Evolutionary conservation across 2,329 filamentous ascomycete genomes (phyloP).

Genomic region (Sphaerulina musiva): DNA sequence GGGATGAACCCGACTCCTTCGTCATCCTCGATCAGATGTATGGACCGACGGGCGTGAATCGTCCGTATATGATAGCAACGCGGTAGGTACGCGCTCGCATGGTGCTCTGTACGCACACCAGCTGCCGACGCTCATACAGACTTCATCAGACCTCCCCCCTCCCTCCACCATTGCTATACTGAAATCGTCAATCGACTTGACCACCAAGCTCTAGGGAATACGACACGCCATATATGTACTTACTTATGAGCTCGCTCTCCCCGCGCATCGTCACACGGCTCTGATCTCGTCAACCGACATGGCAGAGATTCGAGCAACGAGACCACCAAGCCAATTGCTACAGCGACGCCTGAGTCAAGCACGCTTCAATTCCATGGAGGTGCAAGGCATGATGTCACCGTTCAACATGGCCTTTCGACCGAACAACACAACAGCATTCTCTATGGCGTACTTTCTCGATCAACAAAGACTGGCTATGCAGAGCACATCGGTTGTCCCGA

Average conservation of each 20-base stretch:
- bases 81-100: conserved; percentile 5
- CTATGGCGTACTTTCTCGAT: conserved; percentile 19
- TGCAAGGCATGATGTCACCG: conserved; percentile 25
- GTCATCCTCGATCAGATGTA: conserved; percentile 21
- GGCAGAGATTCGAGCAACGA: conserved; percentile 19
- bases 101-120: conserved; percentile 12
- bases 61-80: conserved; percentile 16
- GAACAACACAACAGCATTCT: conserved; percentile 18
- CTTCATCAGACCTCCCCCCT: no score
- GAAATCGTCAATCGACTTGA: background rate
- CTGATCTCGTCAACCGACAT: conserved; percentile 10
- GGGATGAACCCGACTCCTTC: conserved; percentile 19
- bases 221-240: background rate
- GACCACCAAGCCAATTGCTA: conserved; percentile 21
- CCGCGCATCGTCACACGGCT: background rate
- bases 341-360: conserved; percentile 27
- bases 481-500: conserved; percentile 20
- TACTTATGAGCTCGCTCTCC: background rate
- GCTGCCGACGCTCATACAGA: background rate
- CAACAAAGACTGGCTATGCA: conserved; percentile 17
- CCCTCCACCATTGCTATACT: no score
- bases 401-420: conserved; percentile 29
- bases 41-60: conserved; percentile 12
- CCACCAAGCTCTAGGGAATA: background rate
- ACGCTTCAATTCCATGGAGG: conserved; percentile 23